Conservation (phyloP, 805 yeast species). For the Saccharomycopsis babjevae region DNA sequence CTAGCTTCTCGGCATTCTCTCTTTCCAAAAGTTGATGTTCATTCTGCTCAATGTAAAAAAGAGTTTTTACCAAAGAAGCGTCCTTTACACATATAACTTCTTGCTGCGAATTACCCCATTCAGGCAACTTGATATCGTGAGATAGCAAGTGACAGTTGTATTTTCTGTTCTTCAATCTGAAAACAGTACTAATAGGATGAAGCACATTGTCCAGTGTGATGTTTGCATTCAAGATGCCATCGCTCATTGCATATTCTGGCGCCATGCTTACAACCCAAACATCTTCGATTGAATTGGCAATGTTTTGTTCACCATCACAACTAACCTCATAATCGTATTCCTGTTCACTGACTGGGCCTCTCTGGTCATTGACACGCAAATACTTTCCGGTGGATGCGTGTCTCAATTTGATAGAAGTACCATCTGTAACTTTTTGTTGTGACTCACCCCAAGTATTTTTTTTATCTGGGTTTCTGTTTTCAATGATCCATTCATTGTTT, state of each 20-base stretch:
- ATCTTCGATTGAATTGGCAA: neutral
- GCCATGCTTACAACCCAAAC: neutral
- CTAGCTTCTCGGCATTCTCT: slow-evolving; percentile 23
- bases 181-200: slow-evolving; percentile 54
- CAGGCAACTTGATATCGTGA: slow-evolving; percentile 68
- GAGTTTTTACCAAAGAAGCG: slow-evolving; percentile 56
- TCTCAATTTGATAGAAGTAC: slow-evolving; percentile 52
- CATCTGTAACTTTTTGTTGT: slow-evolving; percentile 36
- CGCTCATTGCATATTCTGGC: neutral
- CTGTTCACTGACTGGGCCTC: slow-evolving; percentile 86
- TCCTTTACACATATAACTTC: slow-evolving; percentile 80
- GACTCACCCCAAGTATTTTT: slow-evolving; percentile 23
- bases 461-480: slow-evolving; percentile 31
- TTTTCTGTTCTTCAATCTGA: slow-evolving; percentile 58
- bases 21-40: slow-evolving; percentile 38
- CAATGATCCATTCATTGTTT: slow-evolving; percentile 70
- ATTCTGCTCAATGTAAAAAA: slow-evolving; percentile 68
- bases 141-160: slow-evolving; percentile 63
- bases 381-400: slow-evolving; percentile 62
- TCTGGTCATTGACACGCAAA: slow-evolving; percentile 49
- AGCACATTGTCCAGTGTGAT: slow-evolving; percentile 23
- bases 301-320: slow-evolving; percentile 45
- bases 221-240: slow-evolving; percentile 28
- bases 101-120: slow-evolving; percentile 75
- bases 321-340: slow-evolving; percentile 84